phyloP scores from a whole-genome alignment of 257 asterid species.

The Solanum rostratum region DNA sequence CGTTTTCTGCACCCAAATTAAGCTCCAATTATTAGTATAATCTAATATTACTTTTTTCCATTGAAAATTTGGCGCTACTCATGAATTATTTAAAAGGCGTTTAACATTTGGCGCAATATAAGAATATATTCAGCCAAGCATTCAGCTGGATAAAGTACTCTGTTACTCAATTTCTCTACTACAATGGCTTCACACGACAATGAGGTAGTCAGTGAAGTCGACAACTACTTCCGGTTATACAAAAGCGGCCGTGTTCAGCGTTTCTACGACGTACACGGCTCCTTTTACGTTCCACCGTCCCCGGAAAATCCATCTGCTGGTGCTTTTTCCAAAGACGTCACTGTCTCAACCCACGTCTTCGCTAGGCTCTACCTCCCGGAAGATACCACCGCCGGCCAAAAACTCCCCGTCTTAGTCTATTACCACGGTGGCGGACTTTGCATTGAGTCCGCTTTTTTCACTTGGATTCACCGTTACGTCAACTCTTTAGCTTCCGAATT shows the following conservation, averaged over 20 bases:
- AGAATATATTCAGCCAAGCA: background rate
- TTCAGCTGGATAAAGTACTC: background rate
- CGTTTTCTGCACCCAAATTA: background rate
- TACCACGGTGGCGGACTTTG: constrained; percentile 26
- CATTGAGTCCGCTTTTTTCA: constrained; percentile 13
- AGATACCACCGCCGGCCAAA: background rate
- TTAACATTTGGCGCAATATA: background rate
- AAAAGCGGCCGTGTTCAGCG: constrained; percentile 19
- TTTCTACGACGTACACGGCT: background rate
- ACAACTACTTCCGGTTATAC: constrained; percentile 11
- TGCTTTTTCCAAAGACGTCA: constrained; percentile 15
- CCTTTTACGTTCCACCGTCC: constrained; percentile 8
- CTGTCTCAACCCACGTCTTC: constrained; percentile 1
- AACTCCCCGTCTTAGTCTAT: constrained; percentile 13
- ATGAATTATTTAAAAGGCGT: background rate
- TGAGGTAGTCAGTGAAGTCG: constrained; percentile 6
- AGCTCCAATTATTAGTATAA: background rate
- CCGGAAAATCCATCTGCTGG: background rate
- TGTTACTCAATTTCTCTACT: background rate
- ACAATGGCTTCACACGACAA: constrained; percentile 4
- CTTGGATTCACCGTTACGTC: constrained; percentile 5
- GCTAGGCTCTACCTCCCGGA: constrained; percentile 22
- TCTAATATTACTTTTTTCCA: too few relatives aligned
- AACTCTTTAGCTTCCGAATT: constrained; percentile 1
- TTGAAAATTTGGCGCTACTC: background rate